These are phyloP conservation scores for Lanmaoa rubissima DNA, from an alignment of 768 basidiomycete genomes.

Conservation along the genomic window DNA sequence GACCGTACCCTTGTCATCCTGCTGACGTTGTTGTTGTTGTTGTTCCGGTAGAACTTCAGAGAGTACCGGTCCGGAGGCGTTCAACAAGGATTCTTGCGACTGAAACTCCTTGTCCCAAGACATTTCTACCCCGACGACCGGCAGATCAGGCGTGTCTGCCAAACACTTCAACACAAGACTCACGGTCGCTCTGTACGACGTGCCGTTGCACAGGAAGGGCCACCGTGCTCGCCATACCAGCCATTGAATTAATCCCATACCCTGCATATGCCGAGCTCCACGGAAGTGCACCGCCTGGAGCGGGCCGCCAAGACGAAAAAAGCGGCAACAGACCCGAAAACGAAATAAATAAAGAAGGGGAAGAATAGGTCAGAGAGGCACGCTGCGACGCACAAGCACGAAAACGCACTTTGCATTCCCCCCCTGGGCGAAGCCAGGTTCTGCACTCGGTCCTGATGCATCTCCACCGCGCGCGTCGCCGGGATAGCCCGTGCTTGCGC, in stretches of 20 bases:
- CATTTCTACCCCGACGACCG: conserved; percentile 10
- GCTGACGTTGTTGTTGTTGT: conserved; percentile 10
- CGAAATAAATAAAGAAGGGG: not conserved
- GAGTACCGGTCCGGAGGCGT: conserved; percentile 14
- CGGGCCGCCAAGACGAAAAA: not conserved
- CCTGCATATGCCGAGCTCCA: conserved; percentile 41
- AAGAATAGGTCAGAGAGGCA: conserved; percentile 3
- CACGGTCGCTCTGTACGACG: conserved; percentile 42
- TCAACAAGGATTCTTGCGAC: conserved; percentile 48
- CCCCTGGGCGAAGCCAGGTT: not conserved
- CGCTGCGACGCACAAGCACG: not conserved
- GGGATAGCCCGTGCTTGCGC: conserved; percentile 1
- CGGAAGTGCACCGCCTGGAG: conserved; percentile 35
- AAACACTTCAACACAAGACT: conserved; percentile 17
- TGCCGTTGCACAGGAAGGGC: conserved; percentile 21
- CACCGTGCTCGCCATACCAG: conserved; percentile 21
- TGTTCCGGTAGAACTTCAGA: conserved; percentile 10
- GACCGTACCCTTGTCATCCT: conserved; percentile 27
- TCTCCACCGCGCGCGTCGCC: conserved; percentile 5
- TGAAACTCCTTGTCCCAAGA: conserved; percentile 67
- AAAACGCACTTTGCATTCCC: conserved; percentile 18
- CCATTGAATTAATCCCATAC: conserved; percentile 41
- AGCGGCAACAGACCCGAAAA: not conserved
- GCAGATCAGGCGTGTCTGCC: not conserved
- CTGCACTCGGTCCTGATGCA: conserved; percentile 13